Conservation (phyloP, 83 land plant species). For the Diphasiastrum complanatum region DNA sequence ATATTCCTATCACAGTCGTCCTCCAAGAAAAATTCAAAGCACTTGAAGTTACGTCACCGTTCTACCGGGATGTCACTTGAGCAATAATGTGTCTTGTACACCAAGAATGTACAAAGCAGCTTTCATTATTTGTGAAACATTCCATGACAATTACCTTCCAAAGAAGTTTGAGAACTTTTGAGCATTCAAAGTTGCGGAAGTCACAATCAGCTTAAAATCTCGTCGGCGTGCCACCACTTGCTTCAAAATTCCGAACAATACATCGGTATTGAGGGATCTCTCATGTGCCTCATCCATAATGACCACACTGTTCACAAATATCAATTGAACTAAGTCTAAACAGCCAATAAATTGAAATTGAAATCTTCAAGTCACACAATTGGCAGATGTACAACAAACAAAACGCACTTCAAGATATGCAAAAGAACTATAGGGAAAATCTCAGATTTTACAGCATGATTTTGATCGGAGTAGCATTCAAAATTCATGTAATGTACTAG, state of each 20-base stretch:
- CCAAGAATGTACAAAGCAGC: neutral
- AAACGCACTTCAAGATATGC: no score
- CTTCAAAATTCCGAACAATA: slow-evolving; percentile 88
- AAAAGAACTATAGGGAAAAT: no score
- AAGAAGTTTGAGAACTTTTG: slow-evolving; percentile 93
- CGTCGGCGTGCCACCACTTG: slow-evolving; percentile 83
- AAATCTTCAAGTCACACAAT: neutral
- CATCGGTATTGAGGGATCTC: slow-evolving; percentile 92
- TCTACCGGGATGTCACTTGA: neutral
- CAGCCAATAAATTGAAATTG: neutral
- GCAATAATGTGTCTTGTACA: neutral
- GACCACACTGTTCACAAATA: slow-evolving; percentile 59
- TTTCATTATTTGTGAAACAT: neutral
- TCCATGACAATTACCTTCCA: slow-evolving; percentile 53
- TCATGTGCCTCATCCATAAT: slow-evolving; percentile 99
- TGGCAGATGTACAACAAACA: neutral
- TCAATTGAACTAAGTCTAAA: neutral
- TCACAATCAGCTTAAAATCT: slow-evolving; percentile 99
- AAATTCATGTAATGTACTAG: no score
- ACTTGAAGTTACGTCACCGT: no score
- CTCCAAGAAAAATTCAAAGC: no score
- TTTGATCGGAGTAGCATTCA: no score
- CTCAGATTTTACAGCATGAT: no score
- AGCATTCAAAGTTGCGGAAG: slow-evolving; percentile 96
- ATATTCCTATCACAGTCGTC: no score